Evolutionary conservation across 179 eudicot species (phyloP).

Genomic region (Amaranthus tricolor): DNA sequence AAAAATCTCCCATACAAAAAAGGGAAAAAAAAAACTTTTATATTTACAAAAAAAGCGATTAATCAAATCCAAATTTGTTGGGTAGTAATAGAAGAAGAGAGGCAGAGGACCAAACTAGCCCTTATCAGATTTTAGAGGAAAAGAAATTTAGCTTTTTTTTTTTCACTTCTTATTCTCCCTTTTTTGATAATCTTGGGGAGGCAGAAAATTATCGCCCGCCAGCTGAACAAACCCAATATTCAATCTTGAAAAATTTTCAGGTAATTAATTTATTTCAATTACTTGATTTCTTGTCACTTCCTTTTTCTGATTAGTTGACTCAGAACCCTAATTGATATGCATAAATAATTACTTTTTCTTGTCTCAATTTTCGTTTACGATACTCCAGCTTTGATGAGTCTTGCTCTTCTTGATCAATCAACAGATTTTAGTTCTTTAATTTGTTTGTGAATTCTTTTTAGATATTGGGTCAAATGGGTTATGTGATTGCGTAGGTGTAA

Average conservation of each 20-base stretch:
- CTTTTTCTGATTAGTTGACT: not conserved
- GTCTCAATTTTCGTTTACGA: not conserved
- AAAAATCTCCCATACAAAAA: too few relatives aligned
- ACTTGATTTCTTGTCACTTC: not conserved
- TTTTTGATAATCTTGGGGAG: not conserved
- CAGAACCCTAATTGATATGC: conserved; percentile 16
- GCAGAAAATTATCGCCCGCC: conserved; percentile 8
- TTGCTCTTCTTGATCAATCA: not conserved
- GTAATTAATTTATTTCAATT: conserved; percentile 9
- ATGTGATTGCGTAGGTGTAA: not conserved
- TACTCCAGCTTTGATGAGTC: not conserved
- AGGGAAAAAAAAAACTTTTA: too few relatives aligned
- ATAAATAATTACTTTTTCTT: not conserved
- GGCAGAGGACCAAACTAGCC: conserved; percentile 54
- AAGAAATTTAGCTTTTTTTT: not conserved
- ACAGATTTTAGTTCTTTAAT: not conserved
- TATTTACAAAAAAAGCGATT: too few relatives aligned
- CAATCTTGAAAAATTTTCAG: conserved; percentile 21
- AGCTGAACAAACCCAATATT: not conserved
- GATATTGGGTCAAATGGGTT: not conserved
- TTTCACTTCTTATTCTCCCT: not conserved
- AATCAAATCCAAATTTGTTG: conserved; percentile 25
- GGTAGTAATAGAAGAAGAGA: conserved; percentile 27
- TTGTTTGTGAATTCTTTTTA: not conserved
- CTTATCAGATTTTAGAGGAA: conserved; percentile 39